Evolutionary conservation across 2,329 filamentous ascomycete genomes (phyloP).

Genomic region (Colletotrichum tofieldiae): DNA sequence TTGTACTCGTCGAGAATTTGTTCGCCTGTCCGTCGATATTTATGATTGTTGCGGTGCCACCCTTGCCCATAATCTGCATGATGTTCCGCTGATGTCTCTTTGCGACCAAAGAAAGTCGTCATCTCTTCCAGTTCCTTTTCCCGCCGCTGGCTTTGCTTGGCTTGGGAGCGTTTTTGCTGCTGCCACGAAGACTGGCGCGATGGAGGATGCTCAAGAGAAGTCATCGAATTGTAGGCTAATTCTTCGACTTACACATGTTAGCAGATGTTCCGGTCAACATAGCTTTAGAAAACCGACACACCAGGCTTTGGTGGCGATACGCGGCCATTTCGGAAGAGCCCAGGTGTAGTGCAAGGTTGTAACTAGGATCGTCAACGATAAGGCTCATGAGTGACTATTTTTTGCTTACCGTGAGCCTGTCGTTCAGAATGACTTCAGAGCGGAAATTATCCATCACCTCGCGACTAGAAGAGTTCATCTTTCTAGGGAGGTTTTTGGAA

Average conservation of each 20-base stretch:
- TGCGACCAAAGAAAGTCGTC: conserved; percentile 53
- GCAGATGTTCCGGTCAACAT: not conserved
- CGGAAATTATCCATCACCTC: conserved; percentile 71
- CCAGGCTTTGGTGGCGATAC: conserved; percentile 49
- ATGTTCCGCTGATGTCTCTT: conserved; percentile 1
- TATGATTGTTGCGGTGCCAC: too few relatives aligned
- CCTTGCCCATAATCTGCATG: too few relatives aligned
- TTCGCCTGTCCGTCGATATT: not conserved
- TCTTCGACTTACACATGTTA: conserved; percentile 19
- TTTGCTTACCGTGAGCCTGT: conserved; percentile 53
- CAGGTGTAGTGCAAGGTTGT: conserved; percentile 55
- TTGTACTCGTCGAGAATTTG: not conserved
- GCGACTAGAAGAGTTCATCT: conserved; percentile 54
- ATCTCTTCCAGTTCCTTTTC: conserved; percentile 54
- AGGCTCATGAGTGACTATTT: conserved; percentile 15
- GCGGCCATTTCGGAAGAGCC: conserved; percentile 62
- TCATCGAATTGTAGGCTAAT: conserved; percentile 43
- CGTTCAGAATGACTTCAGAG: conserved; percentile 66
- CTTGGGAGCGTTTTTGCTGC: conserved; percentile 43
- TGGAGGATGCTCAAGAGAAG: conserved; percentile 24
- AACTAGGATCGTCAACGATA: conserved; percentile 49
- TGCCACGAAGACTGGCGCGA: not conserved
- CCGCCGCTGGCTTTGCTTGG: conserved; percentile 48
- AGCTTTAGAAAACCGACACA: conserved; percentile 41
- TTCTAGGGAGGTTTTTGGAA: conserved; percentile 40